Evolutionary conservation across 2,329 filamentous ascomycete species (phyloP).

Genomic region (Aspergillus terreus): DNA sequence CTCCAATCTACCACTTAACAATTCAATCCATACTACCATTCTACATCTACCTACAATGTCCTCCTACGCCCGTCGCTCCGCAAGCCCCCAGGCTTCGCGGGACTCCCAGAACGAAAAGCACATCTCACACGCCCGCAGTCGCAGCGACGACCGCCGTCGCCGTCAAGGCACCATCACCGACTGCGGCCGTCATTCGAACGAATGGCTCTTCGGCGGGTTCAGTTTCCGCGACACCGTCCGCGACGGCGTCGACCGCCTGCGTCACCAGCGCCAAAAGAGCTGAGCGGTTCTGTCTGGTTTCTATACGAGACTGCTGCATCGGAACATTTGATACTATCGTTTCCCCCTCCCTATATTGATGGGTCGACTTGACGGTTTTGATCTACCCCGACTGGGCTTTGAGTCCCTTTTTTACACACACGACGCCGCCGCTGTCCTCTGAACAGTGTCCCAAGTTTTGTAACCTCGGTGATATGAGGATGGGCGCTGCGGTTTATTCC

Average conservation of each 20-base stretch:
- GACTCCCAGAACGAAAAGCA: slow-evolving; percentile 4
- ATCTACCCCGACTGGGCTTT: no score
- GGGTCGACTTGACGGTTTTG: no score
- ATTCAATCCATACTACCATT: slow-evolving; percentile 9
- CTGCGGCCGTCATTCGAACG: slow-evolving; percentile 48
- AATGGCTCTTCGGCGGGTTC: slow-evolving; percentile 51
- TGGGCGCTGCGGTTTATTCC: no score
- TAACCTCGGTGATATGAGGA: no score
- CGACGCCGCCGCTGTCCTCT: no score
- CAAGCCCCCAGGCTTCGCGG: slow-evolving; percentile 15
- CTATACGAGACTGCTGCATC: no score
- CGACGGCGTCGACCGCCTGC: slow-evolving; percentile 36
- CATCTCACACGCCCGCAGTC: slow-evolving; percentile 22
- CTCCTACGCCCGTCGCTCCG: slow-evolving; percentile 11
- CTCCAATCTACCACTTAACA: neutral
- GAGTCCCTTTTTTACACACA: no score
- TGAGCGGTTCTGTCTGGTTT: neutral
- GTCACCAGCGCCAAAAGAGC: slow-evolving; percentile 11
- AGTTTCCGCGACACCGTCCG: slow-evolving; percentile 45
- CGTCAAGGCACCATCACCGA: slow-evolving; percentile 41
- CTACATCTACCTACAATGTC: slow-evolving; percentile 5
- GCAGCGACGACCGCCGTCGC: slow-evolving; percentile 34
- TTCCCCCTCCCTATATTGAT: no score
- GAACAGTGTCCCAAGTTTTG: no score
- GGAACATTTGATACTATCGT: no score